Conservation (phyloP, 1,284 basidiomycete species). For the Porodaedalea pini region DNA sequence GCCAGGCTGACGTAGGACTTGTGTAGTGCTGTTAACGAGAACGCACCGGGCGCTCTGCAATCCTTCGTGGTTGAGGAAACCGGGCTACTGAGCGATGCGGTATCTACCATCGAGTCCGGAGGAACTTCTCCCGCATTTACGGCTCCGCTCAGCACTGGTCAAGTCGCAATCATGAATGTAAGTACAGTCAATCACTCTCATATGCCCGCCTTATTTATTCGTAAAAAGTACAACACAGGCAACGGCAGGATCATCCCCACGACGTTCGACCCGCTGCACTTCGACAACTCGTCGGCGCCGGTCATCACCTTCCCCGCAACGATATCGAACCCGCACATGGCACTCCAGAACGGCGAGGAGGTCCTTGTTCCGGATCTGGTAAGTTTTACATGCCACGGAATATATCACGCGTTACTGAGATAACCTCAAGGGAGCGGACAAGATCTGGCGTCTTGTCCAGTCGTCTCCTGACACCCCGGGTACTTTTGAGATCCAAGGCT, state of each 20-base stretch:
- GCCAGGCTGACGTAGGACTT: background rate
- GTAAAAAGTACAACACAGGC: conserved; percentile 50
- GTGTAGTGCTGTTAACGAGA: conserved; percentile 54
- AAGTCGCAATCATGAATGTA: conserved; percentile 58
- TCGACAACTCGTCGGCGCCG: conserved; percentile 36
- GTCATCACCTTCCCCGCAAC: conserved; percentile 52
- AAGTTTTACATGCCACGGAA: conserved; percentile 22
- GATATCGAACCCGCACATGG: conserved; percentile 63
- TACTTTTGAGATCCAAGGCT: conserved; percentile 52
- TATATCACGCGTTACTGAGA: background rate
- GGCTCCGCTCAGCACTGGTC: conserved; percentile 47
- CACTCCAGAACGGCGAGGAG: conserved; percentile 48
- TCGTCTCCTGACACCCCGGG: conserved; percentile 33
- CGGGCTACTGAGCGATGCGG: conserved; percentile 44
- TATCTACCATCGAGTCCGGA: conserved; percentile 46
- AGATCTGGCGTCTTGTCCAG: conserved; percentile 56
- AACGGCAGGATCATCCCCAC: conserved; percentile 54
- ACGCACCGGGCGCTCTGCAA: conserved; percentile 44
- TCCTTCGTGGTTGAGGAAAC: conserved; percentile 47
- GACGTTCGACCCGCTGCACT: conserved; percentile 35
- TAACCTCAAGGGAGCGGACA: conserved; percentile 52
- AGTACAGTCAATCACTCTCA: conserved; percentile 24
- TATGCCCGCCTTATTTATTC: background rate
- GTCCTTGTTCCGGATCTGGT: conserved; percentile 65
- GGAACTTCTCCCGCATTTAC: conserved; percentile 53